These are phyloP conservation scores for Yamadazyma endophytica DNA, from an alignment of 805 yeast genomes.

Conservation along the genomic window DNA sequence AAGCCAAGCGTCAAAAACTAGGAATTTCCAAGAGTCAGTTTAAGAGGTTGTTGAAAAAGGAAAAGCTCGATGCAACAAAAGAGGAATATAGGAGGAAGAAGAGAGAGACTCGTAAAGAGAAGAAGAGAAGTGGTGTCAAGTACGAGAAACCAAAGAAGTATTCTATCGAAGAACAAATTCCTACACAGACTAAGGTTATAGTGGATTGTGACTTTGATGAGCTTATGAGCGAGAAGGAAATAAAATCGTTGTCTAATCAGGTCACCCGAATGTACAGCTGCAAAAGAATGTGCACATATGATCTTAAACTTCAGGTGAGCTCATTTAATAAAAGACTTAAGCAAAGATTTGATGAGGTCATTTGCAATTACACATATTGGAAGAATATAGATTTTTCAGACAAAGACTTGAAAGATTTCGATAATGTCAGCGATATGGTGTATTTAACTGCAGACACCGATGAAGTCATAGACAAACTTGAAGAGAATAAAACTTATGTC, in stretches of 20 bases:
- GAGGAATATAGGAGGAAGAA: constrained; percentile 53
- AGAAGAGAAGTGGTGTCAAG: constrained; percentile 19
- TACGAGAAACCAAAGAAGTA: constrained; percentile 27
- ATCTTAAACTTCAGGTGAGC: constrained; percentile 56
- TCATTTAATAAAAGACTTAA: constrained; percentile 64
- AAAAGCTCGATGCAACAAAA: constrained; percentile 60
- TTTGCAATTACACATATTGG: constrained; percentile 66
- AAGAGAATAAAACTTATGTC: constrained; percentile 71
- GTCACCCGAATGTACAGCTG: constrained; percentile 79
- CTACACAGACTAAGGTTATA: constrained; percentile 52
- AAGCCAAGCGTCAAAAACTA: constrained; percentile 8
- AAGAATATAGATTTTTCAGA: constrained; percentile 50
- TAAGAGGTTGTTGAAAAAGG: constrained; percentile 63
- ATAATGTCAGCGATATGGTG: constrained; percentile 37
- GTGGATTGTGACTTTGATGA: constrained; percentile 91
- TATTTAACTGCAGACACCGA: constrained; percentile 89
- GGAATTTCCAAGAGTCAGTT: constrained; percentile 87
- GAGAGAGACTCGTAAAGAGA: constrained; percentile 49
- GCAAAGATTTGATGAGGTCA: constrained; percentile 61
- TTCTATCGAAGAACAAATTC: constrained; percentile 41
- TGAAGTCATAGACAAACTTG: constrained; percentile 57
- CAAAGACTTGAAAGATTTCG: constrained; percentile 25
- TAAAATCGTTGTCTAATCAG: constrained; percentile 71
- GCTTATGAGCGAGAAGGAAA: constrained; percentile 71
- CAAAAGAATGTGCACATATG: constrained; percentile 56